phyloP scores from a whole-genome alignment of 2,329 filamentous ascomycete genomes.

The Didymella pinodella region DNA sequence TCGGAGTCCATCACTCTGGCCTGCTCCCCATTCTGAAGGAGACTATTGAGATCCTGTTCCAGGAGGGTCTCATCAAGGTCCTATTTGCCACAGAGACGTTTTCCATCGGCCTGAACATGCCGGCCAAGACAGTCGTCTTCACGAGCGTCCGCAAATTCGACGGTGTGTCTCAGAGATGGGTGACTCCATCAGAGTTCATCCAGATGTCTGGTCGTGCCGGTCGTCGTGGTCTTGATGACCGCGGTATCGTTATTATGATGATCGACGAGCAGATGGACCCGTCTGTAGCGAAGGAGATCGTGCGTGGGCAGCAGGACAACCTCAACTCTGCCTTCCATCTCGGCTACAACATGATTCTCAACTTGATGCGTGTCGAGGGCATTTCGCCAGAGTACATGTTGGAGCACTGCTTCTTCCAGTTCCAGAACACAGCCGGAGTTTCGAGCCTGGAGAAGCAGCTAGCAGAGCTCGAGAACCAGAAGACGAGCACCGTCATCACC shows the following conservation, averaged over 20 bases:
- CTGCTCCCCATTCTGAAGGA: constrained; percentile 96
- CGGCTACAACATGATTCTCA: constrained; percentile 99
- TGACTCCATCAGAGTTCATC: constrained; percentile 95
- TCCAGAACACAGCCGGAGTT: constrained; percentile 92
- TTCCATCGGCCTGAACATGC: constrained; percentile 98
- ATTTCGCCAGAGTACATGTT: constrained; percentile 99
- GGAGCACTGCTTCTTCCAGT: constrained; percentile 98
- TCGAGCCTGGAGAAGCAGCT: constrained; percentile 84
- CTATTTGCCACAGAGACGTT: constrained; percentile 98
- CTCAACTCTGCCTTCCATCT: constrained; percentile 98
- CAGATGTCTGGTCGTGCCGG: constrained; percentile 99
- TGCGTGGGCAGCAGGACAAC: constrained; percentile 94
- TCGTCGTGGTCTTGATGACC: constrained; percentile 94
- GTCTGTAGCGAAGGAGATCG: constrained; percentile 90
- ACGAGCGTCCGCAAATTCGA: constrained; percentile 96
- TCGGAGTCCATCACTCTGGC: constrained; percentile 96
- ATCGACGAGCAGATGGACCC: constrained; percentile 96
- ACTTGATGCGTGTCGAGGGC: constrained; percentile 96
- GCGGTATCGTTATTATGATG: constrained; percentile 99
- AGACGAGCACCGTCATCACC: constrained; percentile 75
- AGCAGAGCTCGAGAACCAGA: constrained; percentile 77
- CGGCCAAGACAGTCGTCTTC: constrained; percentile 98
- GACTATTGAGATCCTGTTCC: constrained; percentile 98
- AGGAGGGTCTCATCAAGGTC: constrained; percentile 97
- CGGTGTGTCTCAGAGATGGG: constrained; percentile 78